These are phyloP conservation scores for Leccinum obscurum DNA, from an alignment of 768 basidiomycete genomes.

Conservation along the genomic window DNA sequence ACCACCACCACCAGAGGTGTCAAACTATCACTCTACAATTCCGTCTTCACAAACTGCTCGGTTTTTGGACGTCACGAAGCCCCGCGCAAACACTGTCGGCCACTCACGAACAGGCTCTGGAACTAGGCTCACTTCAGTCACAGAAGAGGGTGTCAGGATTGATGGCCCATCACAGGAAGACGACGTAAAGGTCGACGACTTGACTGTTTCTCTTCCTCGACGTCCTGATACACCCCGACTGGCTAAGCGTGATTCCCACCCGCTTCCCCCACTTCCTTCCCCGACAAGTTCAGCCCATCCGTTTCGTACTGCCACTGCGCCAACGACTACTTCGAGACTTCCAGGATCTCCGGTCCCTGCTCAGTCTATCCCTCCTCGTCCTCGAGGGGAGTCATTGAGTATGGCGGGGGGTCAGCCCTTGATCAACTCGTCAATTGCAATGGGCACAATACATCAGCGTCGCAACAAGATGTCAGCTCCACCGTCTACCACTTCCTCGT, in stretches of 20 bases:
- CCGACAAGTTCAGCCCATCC: slow-evolving; percentile 37
- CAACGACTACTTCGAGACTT: slow-evolving; percentile 31
- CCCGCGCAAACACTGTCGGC: slow-evolving; percentile 49
- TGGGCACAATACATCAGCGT: slow-evolving; percentile 70
- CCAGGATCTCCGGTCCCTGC: slow-evolving; percentile 51
- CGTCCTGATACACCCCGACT: slow-evolving; percentile 45
- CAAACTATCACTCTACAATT: slow-evolving; percentile 29
- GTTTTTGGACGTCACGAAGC: slow-evolving; percentile 39
- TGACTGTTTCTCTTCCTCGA: slow-evolving; percentile 30
- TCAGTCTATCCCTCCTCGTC: slow-evolving; percentile 45
- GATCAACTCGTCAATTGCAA: slow-evolving; percentile 58
- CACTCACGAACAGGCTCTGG: slow-evolving; percentile 59
- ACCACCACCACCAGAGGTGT: slow-evolving; percentile 41
- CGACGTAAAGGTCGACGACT: slow-evolving; percentile 32
- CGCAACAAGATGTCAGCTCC: slow-evolving; percentile 66
- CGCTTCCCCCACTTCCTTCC: slow-evolving; percentile 65
- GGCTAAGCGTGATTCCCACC: slow-evolving; percentile 55
- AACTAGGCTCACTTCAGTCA: slow-evolving; percentile 56
- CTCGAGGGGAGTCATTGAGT: slow-evolving; percentile 56
- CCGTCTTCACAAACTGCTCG: slow-evolving; percentile 33
- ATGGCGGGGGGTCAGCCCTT: slow-evolving; percentile 36
- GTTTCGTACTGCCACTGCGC: slow-evolving; percentile 26
- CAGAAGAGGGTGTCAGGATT: slow-evolving; percentile 53
- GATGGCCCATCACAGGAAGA: slow-evolving; percentile 36
- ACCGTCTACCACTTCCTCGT: slow-evolving; percentile 36